Conservation (phyloP, 148 eudicot genomes). For the Rhododendron ferrugineum region DNA sequence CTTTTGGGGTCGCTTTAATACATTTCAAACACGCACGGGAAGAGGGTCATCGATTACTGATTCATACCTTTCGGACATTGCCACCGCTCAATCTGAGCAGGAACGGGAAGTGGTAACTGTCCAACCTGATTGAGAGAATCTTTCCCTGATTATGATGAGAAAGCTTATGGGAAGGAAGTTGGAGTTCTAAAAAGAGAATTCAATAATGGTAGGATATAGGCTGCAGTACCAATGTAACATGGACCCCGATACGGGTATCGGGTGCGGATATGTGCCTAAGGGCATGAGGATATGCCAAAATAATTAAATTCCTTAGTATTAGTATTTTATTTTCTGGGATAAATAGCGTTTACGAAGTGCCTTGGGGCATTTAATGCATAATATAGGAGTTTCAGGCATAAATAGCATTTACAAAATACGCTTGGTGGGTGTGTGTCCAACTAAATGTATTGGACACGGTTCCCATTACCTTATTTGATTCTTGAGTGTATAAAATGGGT, state of each 20-base stretch:
- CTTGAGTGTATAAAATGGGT: background rate
- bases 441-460: background rate
- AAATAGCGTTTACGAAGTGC: background rate
- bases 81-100: background rate
- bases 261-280: background rate
- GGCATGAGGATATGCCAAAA: background rate
- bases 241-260: background rate
- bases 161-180: background rate
- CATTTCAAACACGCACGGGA: background rate
- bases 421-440: background rate
- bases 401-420: background rate
- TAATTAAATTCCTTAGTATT: background rate
- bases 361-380: background rate
- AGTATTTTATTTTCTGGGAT: background rate
- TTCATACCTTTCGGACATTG: background rate
- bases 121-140: background rate
- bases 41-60: background rate
- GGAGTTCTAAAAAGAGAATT: background rate
- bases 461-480: background rate
- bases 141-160: background rate
- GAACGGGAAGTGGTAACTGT: background rate
- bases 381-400: background rate
- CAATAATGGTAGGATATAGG: background rate
- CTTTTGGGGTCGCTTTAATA: background rate
- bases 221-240: background rate